Evolutionary conservation across 2,329 filamentous ascomycete species (phyloP).

Genomic region (Cryphonectria parasitica): DNA sequence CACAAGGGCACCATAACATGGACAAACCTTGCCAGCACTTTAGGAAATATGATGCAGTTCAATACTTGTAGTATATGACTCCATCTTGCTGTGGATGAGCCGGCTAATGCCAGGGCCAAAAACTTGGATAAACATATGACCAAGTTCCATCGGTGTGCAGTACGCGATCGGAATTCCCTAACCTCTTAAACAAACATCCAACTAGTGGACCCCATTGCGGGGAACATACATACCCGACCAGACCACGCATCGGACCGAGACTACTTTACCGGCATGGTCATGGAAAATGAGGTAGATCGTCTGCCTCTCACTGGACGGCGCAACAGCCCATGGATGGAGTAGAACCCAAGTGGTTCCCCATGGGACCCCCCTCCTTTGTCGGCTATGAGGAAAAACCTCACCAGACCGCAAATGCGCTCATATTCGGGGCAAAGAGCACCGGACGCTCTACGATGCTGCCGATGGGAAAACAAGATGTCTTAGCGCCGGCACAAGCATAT

Average conservation of each 20-base stretch:
- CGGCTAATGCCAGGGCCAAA: too few species aligned
- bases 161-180: neutral
- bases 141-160: neutral
- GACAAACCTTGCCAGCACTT: too few species aligned
- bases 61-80: too few species aligned
- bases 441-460: neutral
- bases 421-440: slow-evolving; percentile 5
- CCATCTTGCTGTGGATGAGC: too few species aligned
- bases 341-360: neutral
- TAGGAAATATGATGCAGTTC: too few species aligned
- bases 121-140: neutral
- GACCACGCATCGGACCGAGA: neutral
- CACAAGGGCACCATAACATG: too few species aligned
- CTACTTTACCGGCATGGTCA: neutral
- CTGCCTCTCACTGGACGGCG: neutral
- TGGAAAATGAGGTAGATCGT: neutral
- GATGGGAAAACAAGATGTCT: neutral
- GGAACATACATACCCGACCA: neutral
- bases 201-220: neutral
- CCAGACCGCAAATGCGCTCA: neutral
- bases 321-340: neutral
- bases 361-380: neutral
- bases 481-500: neutral
- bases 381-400: slow-evolving; percentile 1
- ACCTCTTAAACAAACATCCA: neutral